A percentile compares a stretch with the other conserved stretches of the same genome.
Conservation (phyloP, 768 basidiomycete genomes). For the Xerocomus spinulosus region DNA sequence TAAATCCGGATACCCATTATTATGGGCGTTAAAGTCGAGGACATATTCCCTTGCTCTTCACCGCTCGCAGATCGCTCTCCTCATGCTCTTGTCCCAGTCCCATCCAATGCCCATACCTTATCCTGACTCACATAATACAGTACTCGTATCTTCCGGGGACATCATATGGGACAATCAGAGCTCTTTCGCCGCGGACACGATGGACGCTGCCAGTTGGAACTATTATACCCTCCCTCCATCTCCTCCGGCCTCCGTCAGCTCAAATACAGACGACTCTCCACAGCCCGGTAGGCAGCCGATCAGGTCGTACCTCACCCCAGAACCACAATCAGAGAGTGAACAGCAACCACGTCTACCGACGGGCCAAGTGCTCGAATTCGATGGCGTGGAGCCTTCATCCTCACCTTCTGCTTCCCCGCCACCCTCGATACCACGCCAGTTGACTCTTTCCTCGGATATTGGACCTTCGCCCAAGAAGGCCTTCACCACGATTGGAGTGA, state of each 20-base stretch:
- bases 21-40: slow-evolving; percentile 17
- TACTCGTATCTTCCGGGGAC: slow-evolving; percentile 47
- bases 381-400: slow-evolving; percentile 31
- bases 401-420: slow-evolving; percentile 31
- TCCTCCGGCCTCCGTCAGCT: slow-evolving; percentile 45
- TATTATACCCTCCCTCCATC: slow-evolving; percentile 49
- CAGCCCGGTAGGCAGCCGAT: slow-evolving; percentile 43
- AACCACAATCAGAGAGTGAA: slow-evolving; percentile 39
- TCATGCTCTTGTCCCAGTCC: slow-evolving; percentile 18
- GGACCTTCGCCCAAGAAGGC: slow-evolving; percentile 32
- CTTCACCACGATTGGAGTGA: slow-evolving; percentile 44
- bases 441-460: slow-evolving; percentile 33
- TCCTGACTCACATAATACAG: slow-evolving; percentile 51
- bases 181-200: slow-evolving; percentile 32
- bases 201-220: slow-evolving; percentile 42
- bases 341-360: slow-evolving; percentile 60
- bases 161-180: slow-evolving; percentile 45
- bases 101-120: slow-evolving; percentile 49
- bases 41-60: slow-evolving; percentile 17
- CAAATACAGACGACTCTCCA: slow-evolving; percentile 43
- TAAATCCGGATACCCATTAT: slow-evolving; percentile 25
- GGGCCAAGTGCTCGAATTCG: slow-evolving; percentile 65
- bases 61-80: slow-evolving; percentile 8
- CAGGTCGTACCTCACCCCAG: slow-evolving; percentile 48
- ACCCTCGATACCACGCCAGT: slow-evolving; percentile 29